A percentile compares a stretch with the other conserved stretches of the same genome.
These are phyloP conservation scores for Xylariaceae sp. DNA, from an alignment of 2,329 filamentous ascomycete genomes.

Conservation along the genomic window DNA sequence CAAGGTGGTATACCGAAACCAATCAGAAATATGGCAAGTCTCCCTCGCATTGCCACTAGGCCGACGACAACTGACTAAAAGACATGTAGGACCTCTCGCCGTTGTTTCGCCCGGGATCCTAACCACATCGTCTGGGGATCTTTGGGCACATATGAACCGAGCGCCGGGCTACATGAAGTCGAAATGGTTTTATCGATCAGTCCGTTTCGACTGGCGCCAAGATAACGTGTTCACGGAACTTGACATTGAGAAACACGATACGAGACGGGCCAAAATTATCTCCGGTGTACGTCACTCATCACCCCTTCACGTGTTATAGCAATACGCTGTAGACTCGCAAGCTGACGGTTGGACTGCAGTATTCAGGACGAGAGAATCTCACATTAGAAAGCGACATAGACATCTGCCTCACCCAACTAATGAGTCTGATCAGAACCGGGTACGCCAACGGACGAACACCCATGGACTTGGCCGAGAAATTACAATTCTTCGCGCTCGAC, in stretches of 20 bases:
- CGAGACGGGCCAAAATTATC: conserved; percentile 45
- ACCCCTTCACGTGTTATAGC: neutral
- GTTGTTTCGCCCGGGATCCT: conserved; percentile 8
- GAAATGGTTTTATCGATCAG: conserved; percentile 42
- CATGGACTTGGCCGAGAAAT: conserved; percentile 44
- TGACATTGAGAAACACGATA: conserved; percentile 44
- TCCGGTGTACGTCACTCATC: conserved; percentile 41
- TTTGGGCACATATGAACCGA: conserved; percentile 28
- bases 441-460: conserved; percentile 32
- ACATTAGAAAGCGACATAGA: conserved; percentile 48
- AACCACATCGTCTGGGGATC: conserved; percentile 10
- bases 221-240: conserved; percentile 52
- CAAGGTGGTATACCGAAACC: conserved; percentile 25
- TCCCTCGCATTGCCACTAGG: neutral
- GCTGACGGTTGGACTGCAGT: conserved; percentile 34
- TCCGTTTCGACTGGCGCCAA: conserved; percentile 44
- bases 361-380: conserved; percentile 52
- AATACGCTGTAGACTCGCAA: neutral
- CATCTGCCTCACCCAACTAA: conserved; percentile 39
- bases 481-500: conserved; percentile 51
- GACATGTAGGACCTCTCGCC: conserved; percentile 5
- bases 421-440: conserved; percentile 40
- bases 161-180: conserved; percentile 39
- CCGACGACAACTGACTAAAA: neutral
- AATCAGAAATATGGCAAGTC: conserved; percentile 27